Conservation (phyloP, 2,329 filamentous ascomycete genomes). For the Orbilia brochopaga region DNA sequence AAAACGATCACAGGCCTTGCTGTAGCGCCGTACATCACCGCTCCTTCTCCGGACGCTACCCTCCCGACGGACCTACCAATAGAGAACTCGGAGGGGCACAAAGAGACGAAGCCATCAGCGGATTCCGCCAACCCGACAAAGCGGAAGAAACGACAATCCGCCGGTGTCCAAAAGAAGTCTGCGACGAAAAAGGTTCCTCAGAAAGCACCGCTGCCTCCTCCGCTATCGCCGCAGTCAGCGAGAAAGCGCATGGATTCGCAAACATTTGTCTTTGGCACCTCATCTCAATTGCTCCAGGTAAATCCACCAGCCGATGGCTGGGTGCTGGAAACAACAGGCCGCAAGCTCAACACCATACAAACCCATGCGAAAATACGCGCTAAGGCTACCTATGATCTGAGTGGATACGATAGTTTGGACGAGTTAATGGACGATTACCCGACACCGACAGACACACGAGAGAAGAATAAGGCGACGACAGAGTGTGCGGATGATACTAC, state of each 20-base stretch:
- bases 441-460: background rate
- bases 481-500: slow-evolving; percentile 27
- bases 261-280: slow-evolving; percentile 41
- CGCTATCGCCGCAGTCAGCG: slow-evolving; percentile 31
- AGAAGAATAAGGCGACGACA: background rate
- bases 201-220: background rate
- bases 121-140: slow-evolving; percentile 12
- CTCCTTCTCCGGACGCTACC: background rate
- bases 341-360: slow-evolving; percentile 36
- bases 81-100: background rate
- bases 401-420: slow-evolving; percentile 9
- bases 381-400: slow-evolving; percentile 27
- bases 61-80: background rate
- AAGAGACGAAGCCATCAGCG: background rate
- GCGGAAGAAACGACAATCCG: slow-evolving; percentile 16
- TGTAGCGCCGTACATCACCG: slow-evolving; percentile 23
- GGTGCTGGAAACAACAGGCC: slow-evolving; percentile 31
- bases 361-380: slow-evolving; percentile 37
- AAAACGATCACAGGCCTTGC: slow-evolving; percentile 33
- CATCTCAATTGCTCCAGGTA: slow-evolving; percentile 27
- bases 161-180: slow-evolving; percentile 5
- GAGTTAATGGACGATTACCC: background rate
- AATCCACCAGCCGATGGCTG: slow-evolving; percentile 32
- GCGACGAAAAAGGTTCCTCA: slow-evolving; percentile 17
- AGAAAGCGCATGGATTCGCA: slow-evolving; percentile 31